Evolutionary conservation across 1,139 yeast genomes (phyloP).

Genomic region (Blastobotrys raffinosifermentans): DNA sequence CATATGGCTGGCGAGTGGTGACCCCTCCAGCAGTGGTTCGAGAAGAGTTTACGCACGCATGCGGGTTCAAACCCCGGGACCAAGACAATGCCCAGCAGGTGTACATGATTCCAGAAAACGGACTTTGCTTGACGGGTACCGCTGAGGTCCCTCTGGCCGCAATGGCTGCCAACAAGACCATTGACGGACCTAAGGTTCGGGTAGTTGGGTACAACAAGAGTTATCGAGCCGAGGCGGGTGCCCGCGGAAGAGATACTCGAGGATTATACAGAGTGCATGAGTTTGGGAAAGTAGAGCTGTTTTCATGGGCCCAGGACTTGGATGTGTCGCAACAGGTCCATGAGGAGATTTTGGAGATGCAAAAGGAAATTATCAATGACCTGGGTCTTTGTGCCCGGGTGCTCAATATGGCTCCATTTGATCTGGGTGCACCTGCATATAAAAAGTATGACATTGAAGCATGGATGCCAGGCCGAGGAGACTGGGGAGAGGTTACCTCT

Average conservation of each 20-base stretch:
- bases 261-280: constrained; percentile 96
- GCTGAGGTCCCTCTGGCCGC: constrained; percentile 96
- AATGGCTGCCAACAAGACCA: constrained; percentile 41
- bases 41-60: constrained; percentile 70
- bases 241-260: constrained; percentile 86
- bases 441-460: constrained; percentile 93
- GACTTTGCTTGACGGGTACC: constrained; percentile 78
- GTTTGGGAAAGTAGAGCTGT: constrained; percentile 93
- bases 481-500: constrained; percentile 91
- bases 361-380: constrained; percentile 54
- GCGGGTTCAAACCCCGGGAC: constrained; percentile 95
- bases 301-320: constrained; percentile 57
- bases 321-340: constrained; percentile 39
- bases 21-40: constrained; percentile 85
- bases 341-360: constrained; percentile 58
- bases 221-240: constrained; percentile 96
- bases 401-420: constrained; percentile 83
- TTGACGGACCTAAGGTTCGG: constrained; percentile 47
- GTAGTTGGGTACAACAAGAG: constrained; percentile 78
- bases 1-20: constrained; percentile 61
- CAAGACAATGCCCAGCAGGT: constrained; percentile 82
- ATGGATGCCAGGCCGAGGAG: constrained; percentile 96
- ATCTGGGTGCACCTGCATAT: constrained; percentile 89
- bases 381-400: constrained; percentile 79
- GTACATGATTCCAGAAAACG: constrained; percentile 47